Evolutionary conservation across 768 basidiomycete genomes (phyloP).

Genomic region (Suillus brevipes): DNA sequence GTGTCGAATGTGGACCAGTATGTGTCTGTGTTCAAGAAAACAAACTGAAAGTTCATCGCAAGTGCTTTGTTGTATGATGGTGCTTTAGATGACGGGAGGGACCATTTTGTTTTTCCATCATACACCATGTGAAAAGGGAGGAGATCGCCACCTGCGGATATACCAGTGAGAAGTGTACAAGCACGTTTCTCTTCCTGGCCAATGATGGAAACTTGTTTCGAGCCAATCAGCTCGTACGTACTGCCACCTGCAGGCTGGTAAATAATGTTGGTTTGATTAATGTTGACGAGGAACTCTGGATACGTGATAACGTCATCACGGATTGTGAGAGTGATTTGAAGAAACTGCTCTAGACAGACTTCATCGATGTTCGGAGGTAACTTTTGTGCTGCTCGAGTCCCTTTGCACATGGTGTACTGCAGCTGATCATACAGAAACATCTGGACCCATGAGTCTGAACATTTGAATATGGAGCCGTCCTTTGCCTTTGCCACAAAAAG

Average conservation of each 20-base stretch:
- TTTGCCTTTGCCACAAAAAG: no score
- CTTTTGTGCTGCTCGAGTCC: background rate
- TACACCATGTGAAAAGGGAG: slow-evolving; percentile 19
- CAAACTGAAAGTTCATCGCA: no score
- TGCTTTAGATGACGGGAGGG: no score
- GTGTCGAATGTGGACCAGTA: no score
- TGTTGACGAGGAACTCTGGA: slow-evolving; percentile 30
- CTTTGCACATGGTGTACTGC: no score
- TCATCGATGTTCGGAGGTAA: background rate
- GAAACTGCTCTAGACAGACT: background rate
- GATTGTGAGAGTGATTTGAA: background rate
- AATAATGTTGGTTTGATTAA: slow-evolving; percentile 37
- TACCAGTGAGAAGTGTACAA: slow-evolving; percentile 36
- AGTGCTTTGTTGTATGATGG: no score
- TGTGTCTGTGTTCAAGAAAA: no score
- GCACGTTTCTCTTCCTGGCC: slow-evolving; percentile 40
- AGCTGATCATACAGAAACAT: no score
- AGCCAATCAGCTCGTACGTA: slow-evolving; percentile 13
- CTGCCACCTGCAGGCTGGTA: slow-evolving; percentile 24
- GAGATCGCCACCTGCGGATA: slow-evolving; percentile 27
- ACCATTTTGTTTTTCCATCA: no score
- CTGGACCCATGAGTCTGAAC: no score
- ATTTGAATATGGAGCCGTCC: no score
- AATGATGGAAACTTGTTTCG: slow-evolving; percentile 35
- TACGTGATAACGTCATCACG: background rate